Percentiles rank a stretch among this genome's conserved stretches.
Conservation (phyloP, 1,284 basidiomycete species). For the Peniophora sp. region DNA sequence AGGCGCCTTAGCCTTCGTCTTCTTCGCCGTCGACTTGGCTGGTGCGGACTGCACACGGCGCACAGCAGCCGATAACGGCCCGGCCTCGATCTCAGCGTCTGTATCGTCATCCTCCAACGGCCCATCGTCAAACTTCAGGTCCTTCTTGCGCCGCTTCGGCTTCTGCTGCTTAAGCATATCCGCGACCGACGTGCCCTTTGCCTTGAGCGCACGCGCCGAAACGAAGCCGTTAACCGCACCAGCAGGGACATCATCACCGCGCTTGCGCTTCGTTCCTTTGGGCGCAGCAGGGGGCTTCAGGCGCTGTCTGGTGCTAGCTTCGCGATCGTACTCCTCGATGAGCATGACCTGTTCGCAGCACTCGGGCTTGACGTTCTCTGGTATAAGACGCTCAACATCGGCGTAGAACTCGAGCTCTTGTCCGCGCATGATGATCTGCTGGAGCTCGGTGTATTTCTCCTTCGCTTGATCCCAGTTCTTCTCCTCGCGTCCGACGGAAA, state of each 20-base stretch:
- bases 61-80: conserved; percentile 34
- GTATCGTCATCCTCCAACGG: conserved; percentile 53
- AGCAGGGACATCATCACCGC: conserved; percentile 61
- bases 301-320: conserved; percentile 29
- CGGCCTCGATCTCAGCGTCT: conserved; percentile 52
- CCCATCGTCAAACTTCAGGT: conserved; percentile 19
- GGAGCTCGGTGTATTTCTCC: conserved; percentile 83
- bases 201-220: conserved; percentile 49
- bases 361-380: conserved; percentile 68
- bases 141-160: conserved; percentile 29
- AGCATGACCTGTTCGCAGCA: conserved; percentile 80
- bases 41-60: conserved; percentile 40
- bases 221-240: conserved; percentile 61
- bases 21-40: conserved; percentile 6
- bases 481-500: conserved; percentile 89
- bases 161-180: conserved; percentile 2
- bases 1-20: background rate
- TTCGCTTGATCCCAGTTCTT: conserved; percentile 88
- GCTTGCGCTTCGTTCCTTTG: conserved; percentile 55
- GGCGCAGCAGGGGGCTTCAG: conserved; percentile 21
- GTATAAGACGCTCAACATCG: conserved; percentile 85
- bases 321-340: conserved; percentile 63
- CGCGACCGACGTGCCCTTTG: conserved; percentile 29
- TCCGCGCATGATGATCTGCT: conserved; percentile 81
- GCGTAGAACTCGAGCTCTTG: conserved; percentile 86